Evolutionary conservation across 441 rosid genomes (phyloP).

Genomic region (Cnidoscolus chayamansa): DNA sequence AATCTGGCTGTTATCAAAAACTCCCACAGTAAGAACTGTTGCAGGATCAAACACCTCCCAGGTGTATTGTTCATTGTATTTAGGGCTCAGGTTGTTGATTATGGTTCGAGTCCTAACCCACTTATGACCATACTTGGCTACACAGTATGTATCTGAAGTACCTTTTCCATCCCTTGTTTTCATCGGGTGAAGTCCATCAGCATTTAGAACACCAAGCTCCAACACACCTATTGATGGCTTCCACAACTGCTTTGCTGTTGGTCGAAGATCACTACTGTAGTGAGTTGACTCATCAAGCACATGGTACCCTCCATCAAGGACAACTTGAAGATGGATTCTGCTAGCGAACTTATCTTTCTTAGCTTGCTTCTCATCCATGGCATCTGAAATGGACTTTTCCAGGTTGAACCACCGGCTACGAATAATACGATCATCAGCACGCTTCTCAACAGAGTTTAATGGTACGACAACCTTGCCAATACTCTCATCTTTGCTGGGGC

Average conservation of each 20-base stretch:
- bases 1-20: slow-evolving; percentile 71
- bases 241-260: slow-evolving; percentile 79
- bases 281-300: slow-evolving; percentile 92
- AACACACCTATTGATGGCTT: slow-evolving; percentile 73
- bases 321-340: slow-evolving; percentile 53
- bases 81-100: slow-evolving; percentile 63
- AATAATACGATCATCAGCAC: slow-evolving; percentile 60
- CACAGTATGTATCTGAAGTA: slow-evolving; percentile 84
- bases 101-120: slow-evolving; percentile 88
- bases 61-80: slow-evolving; percentile 86
- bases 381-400: slow-evolving; percentile 57
- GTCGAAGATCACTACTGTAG: slow-evolving; percentile 89
- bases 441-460: slow-evolving; percentile 46
- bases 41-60: slow-evolving; percentile 98
- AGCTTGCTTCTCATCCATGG: slow-evolving; percentile 47
- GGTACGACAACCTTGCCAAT: slow-evolving; percentile 63
- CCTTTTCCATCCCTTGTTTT: slow-evolving; percentile 77
- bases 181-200: slow-evolving; percentile 64
- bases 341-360: slow-evolving; percentile 65
- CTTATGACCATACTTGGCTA: slow-evolving; percentile 90
- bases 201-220: slow-evolving; percentile 78
- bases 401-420: slow-evolving; percentile 62
- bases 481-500: slow-evolving; percentile 65
- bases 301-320: slow-evolving; percentile 94
- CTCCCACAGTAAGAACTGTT: slow-evolving; percentile 79